phyloP scores from a whole-genome alignment of 2,329 filamentous ascomycete species.

The Colletotrichum lini region DNA sequence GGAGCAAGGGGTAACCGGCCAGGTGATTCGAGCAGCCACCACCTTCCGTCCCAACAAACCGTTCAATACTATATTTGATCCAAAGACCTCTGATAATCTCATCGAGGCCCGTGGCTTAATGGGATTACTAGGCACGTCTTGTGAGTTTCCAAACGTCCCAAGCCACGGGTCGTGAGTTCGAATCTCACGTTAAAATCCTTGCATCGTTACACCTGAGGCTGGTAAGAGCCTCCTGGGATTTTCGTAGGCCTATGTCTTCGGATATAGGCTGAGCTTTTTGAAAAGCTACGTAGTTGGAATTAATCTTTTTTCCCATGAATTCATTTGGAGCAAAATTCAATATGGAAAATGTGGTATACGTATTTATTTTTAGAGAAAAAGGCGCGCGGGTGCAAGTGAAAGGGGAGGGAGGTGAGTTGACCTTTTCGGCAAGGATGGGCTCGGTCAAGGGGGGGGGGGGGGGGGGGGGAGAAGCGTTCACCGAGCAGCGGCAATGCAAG shows the following conservation, averaged over 20 bases:
- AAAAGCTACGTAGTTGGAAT: background rate
- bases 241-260: background rate
- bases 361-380: background rate
- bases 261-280: background rate
- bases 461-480: background rate
- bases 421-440: background rate
- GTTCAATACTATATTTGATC: background rate
- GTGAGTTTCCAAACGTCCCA: background rate
- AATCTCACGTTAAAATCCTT: slow-evolving; percentile 1
- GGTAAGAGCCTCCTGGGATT: slow-evolving; percentile 9
- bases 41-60: background rate
- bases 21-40: background rate
- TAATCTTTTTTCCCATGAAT: background rate
- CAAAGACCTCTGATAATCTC: background rate
- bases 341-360: too few species aligned
- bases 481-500: background rate
- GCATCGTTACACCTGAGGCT: slow-evolving; percentile 6
- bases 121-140: background rate
- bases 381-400: background rate
- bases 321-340: background rate
- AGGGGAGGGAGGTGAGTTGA: background rate
- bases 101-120: background rate
- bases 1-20: background rate
- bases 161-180: background rate
- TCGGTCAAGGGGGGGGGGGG: slow-evolving; percentile 24